Percentiles rank a stretch among this genome's conserved stretches.
Conservation (phyloP, 129 eudicot species). For the Mikania micrantha region DNA sequence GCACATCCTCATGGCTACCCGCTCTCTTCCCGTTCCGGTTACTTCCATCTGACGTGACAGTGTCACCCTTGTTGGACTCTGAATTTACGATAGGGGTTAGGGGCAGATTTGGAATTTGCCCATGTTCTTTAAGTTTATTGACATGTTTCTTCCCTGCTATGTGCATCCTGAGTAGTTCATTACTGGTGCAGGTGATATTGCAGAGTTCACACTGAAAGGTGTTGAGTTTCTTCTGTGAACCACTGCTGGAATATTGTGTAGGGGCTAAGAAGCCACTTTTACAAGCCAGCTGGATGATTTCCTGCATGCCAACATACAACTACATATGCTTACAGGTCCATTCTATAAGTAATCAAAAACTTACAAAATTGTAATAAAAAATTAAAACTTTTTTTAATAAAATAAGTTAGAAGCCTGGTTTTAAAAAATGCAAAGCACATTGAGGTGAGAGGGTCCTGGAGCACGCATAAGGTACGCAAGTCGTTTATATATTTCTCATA, state of each 20-base stretch:
- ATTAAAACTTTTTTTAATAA: too few relatives aligned
- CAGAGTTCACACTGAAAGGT: conserved; percentile 34
- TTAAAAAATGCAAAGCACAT: too few relatives aligned
- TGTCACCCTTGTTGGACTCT: conserved; percentile 3
- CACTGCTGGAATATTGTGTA: neutral
- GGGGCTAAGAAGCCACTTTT: neutral
- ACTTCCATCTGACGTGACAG: neutral
- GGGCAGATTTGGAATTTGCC: conserved; percentile 6
- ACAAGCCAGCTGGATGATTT: neutral
- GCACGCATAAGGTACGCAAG: too few relatives aligned
- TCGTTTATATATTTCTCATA: too few relatives aligned
- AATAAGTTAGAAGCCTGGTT: too few relatives aligned
- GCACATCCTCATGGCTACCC: conserved; percentile 22
- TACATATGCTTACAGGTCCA: neutral
- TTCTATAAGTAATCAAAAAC: too few relatives aligned
- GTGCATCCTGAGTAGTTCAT: conserved; percentile 23
- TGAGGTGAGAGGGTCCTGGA: too few relatives aligned
- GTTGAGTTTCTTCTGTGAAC: conserved; percentile 5
- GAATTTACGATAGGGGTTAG: neutral
- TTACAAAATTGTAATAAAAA: too few relatives aligned
- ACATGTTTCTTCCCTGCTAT: conserved; percentile 32
- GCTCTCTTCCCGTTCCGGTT: conserved; percentile 11
- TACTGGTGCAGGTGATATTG: conserved; percentile 33
- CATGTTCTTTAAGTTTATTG: conserved; percentile 24
- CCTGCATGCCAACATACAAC: conserved; percentile 11